These are phyloP conservation scores for Emmonsia crescens DNA, from an alignment of 2,329 filamentous ascomycete genomes.

Conservation along the genomic window DNA sequence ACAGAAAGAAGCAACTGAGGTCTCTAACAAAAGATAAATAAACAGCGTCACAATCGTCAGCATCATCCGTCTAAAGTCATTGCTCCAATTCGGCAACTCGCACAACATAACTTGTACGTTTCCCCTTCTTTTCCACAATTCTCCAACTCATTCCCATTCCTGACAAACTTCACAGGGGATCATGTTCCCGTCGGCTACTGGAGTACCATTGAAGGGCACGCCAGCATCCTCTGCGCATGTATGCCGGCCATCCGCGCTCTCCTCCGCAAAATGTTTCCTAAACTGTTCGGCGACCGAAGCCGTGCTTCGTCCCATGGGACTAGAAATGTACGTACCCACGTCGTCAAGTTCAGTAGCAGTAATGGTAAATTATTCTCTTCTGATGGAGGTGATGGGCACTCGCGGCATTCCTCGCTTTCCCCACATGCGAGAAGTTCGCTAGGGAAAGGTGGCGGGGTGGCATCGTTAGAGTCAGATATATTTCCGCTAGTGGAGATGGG, in stretches of 20 bases:
- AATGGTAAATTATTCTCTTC: neutral
- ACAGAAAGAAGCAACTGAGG: neutral
- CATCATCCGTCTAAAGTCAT: neutral
- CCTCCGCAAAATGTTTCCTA: neutral
- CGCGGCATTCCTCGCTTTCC: neutral
- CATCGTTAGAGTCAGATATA: neutral
- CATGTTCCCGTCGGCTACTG: neutral
- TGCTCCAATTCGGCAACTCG: neutral
- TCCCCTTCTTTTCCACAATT: too few species aligned
- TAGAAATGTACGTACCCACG: neutral
- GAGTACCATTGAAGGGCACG: neutral
- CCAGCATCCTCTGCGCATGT: neutral
- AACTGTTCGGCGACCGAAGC: neutral
- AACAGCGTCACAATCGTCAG: conserved; percentile 1
- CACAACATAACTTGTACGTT: neutral
- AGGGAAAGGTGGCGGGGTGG: neutral
- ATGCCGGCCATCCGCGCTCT: conserved; percentile 1
- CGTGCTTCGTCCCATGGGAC: neutral
- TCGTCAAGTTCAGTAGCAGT: neutral
- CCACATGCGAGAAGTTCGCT: neutral
- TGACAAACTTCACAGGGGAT: neutral
- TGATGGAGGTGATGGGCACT: neutral
- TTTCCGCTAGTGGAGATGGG: neutral
- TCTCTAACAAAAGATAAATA: neutral
- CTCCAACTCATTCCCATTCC: neutral